Conservation (phyloP, 1,284 basidiomycete species). For the Tilletia indica region DNA sequence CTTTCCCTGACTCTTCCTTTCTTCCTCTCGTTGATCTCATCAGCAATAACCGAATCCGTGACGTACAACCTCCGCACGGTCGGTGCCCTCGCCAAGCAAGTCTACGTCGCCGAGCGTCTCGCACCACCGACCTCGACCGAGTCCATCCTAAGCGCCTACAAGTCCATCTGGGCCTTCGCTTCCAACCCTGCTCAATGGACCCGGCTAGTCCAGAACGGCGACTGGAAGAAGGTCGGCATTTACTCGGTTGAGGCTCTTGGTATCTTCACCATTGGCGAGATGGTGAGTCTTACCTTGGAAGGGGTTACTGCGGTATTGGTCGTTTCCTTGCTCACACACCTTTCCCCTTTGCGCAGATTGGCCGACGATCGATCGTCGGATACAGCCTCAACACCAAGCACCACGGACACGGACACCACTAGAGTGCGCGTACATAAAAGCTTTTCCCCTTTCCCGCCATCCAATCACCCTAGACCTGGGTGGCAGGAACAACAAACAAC, state of each 20-base stretch:
- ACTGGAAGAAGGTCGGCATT: slow-evolving; percentile 71
- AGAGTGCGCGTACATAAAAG: slow-evolving; percentile 12
- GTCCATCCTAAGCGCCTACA: slow-evolving; percentile 70
- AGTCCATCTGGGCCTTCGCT: slow-evolving; percentile 70
- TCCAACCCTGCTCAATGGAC: slow-evolving; percentile 71
- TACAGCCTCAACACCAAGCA: slow-evolving; percentile 45
- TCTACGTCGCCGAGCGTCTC: slow-evolving; percentile 84
- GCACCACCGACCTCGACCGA: slow-evolving; percentile 73
- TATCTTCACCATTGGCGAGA: slow-evolving; percentile 66
- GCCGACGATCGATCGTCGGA: slow-evolving; percentile 42
- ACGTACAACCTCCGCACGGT: slow-evolving; percentile 64
- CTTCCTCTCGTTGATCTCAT: not conserved
- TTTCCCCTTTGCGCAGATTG: slow-evolving; percentile 26
- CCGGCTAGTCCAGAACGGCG: slow-evolving; percentile 69
- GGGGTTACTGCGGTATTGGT: no score
- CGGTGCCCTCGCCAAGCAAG: slow-evolving; percentile 80
- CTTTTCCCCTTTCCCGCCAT: no score
- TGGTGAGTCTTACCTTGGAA: slow-evolving; percentile 31
- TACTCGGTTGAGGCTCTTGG: slow-evolving; percentile 86
- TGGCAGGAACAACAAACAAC: no score
- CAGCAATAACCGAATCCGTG: slow-evolving; percentile 41
- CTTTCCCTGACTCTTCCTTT: not conserved
- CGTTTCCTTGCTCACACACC: not conserved
- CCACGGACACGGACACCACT: slow-evolving; percentile 38
- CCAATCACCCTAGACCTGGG: no score